These are phyloP conservation scores for Chytridium lagenaria DNA, from an alignment of 371 early-diverging fungal species.

Conservation along the genomic window DNA sequence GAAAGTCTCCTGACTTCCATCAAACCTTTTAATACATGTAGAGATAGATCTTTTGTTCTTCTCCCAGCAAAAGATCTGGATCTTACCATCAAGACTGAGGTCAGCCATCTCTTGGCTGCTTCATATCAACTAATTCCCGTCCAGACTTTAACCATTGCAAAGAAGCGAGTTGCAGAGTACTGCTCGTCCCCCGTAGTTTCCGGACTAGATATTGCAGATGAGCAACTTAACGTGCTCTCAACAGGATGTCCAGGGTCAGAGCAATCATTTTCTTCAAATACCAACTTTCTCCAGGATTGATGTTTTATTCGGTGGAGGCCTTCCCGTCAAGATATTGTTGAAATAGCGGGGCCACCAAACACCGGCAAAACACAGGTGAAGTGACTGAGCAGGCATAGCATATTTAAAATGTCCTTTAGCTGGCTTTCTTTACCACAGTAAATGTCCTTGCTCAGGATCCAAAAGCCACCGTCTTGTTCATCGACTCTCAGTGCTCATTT, in stretches of 20 bases:
- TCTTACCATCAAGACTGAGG: no score
- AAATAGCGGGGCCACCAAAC: not conserved
- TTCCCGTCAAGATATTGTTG: not conserved
- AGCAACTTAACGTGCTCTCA: not conserved
- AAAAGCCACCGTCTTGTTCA: not conserved
- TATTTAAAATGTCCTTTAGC: not conserved
- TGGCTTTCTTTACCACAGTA: not conserved
- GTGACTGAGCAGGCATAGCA: not conserved
- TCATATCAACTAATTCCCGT: no score
- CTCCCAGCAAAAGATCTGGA: no score
- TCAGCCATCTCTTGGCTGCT: no score
- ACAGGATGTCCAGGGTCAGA: not conserved
- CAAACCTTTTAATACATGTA: no score
- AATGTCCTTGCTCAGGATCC: not conserved
- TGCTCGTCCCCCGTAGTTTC: not conserved
- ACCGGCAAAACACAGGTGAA: slow-evolving; percentile 11
- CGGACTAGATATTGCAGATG: not conserved
- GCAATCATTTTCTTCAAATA: no score
- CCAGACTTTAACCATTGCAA: no score
- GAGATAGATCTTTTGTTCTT: no score
- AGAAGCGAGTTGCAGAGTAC: not conserved
- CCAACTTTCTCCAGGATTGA: not conserved
- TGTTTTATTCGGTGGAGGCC: not conserved
- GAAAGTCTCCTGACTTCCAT: no score
- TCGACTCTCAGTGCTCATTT: slow-evolving; percentile 3